Evolutionary conservation across 2,329 filamentous ascomycete species (phyloP).

Genomic region (Xenoacremonium recifei): DNA sequence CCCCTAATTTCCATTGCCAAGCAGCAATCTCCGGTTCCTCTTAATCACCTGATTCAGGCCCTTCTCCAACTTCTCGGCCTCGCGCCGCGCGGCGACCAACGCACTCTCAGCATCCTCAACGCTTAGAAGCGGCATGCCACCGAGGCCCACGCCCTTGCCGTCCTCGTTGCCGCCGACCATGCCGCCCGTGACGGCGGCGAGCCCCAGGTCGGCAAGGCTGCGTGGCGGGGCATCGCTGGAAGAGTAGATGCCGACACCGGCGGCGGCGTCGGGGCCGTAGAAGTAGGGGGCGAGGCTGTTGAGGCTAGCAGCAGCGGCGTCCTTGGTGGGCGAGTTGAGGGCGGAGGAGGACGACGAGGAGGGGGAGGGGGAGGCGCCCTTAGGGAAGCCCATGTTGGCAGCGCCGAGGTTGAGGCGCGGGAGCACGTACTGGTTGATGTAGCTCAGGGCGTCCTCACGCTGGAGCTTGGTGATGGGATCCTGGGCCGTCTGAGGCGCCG

Average conservation of each 20-base stretch:
- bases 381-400: slow-evolving; percentile 42
- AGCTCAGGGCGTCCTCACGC: slow-evolving; percentile 63
- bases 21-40: slow-evolving; percentile 55
- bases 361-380: slow-evolving; percentile 34
- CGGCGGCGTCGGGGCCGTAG: slow-evolving; percentile 46
- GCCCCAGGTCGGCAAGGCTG: slow-evolving; percentile 33
- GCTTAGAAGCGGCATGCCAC: slow-evolving; percentile 55
- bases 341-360: no score
- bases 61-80: slow-evolving; percentile 63
- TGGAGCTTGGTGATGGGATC: slow-evolving; percentile 65
- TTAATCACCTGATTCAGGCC: slow-evolving; percentile 57
- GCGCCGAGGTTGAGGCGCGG: slow-evolving; percentile 56
- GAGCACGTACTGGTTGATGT: slow-evolving; percentile 68
- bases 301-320: slow-evolving; percentile 49
- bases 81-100: slow-evolving; percentile 50
- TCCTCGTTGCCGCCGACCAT: slow-evolving; percentile 31
- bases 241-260: slow-evolving; percentile 44
- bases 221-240: slow-evolving; percentile 35
- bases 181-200: slow-evolving; percentile 25
- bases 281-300: slow-evolving; percentile 58
- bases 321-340: slow-evolving; percentile 37
- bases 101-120: slow-evolving; percentile 63
- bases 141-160: slow-evolving; percentile 28
- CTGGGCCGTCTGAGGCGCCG: slow-evolving; percentile 43
- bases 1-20: slow-evolving; percentile 33